phyloP scores from a whole-genome alignment of 192 early-diverging fungal genomes.

The Coemansia sp. region DNA sequence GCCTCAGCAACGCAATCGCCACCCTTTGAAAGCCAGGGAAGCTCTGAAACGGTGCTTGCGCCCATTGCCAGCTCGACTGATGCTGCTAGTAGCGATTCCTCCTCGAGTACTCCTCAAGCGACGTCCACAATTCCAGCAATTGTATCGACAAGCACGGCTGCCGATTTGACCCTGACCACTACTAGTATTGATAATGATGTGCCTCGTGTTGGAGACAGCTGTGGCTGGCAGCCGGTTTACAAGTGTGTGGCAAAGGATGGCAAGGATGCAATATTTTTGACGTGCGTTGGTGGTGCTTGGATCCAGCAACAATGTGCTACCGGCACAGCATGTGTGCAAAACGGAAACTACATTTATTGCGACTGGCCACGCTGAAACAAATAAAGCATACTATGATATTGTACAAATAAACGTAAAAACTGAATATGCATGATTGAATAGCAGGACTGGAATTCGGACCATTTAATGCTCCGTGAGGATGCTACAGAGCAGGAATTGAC shows the following conservation, averaged over 20 bases:
- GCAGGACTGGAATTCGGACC: too few relatives aligned
- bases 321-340: constrained; percentile 37
- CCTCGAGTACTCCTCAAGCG: too few relatives aligned
- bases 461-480: too few relatives aligned
- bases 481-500: too few relatives aligned
- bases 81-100: too few relatives aligned
- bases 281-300: constrained; percentile 31
- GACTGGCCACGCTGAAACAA: constrained; percentile 23
- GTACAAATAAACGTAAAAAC: too few relatives aligned
- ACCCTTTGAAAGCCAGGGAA: too few relatives aligned
- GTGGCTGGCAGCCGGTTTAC: constrained; percentile 13
- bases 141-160: not conserved
- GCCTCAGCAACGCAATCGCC: too few relatives aligned
- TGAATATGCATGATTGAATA: too few relatives aligned
- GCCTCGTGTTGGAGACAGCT: constrained; percentile 15
- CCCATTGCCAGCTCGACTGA: too few relatives aligned
- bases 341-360: constrained; percentile 29
- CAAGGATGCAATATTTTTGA: constrained; percentile 15
- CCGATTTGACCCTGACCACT: not conserved
- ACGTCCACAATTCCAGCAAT: not conserved
- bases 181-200: not conserved
- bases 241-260: constrained; percentile 22
- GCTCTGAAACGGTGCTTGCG: too few relatives aligned
- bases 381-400: too few relatives aligned
- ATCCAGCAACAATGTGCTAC: constrained; percentile 30